These are phyloP conservation scores for Lactifluus subvellereus DNA, from an alignment of 768 basidiomycete genomes.

Conservation along the genomic window DNA sequence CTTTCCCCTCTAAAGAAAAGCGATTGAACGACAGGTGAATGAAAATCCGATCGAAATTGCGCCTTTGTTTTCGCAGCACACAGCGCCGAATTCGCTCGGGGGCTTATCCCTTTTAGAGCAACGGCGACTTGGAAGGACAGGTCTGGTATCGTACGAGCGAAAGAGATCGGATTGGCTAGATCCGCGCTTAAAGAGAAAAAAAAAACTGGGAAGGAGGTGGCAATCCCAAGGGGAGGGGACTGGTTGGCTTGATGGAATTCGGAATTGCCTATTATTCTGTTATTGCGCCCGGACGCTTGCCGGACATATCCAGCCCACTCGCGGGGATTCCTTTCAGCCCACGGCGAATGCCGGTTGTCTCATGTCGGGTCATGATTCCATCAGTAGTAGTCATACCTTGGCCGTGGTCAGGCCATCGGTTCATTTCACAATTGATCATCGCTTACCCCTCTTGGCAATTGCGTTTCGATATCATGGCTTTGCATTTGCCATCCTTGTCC, in stretches of 20 bases:
- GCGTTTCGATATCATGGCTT: constrained; percentile 5
- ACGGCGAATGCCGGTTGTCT: constrained; percentile 14
- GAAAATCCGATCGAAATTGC: constrained; percentile 16
- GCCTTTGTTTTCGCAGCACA: background rate
- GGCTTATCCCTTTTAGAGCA: constrained; percentile 16
- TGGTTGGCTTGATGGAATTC: constrained; percentile 5
- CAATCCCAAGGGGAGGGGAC: background rate
- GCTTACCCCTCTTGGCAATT: constrained; percentile 16
- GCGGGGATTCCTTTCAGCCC: background rate
- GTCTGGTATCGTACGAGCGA: background rate
- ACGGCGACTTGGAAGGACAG: constrained; percentile 20
- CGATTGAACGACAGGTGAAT: background rate
- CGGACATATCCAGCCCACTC: constrained; percentile 7
- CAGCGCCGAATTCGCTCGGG: constrained; percentile 18
- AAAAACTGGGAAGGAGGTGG: constrained; percentile 8
- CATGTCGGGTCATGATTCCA: constrained; percentile 6
- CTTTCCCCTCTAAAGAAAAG: background rate
- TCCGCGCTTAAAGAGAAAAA: constrained; percentile 12
- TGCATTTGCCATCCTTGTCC: background rate
- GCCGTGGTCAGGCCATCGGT: background rate
- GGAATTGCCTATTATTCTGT: constrained; percentile 2
- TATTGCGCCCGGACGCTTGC: constrained; percentile 20
- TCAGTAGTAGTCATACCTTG: background rate
- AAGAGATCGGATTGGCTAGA: constrained; percentile 12
- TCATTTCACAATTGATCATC: constrained; percentile 17